A percentile compares a stretch with the other conserved stretches of the same genome.
phyloP scores from a whole-genome alignment of 805 yeast species.

The Hanseniaspora mollemarum region DNA sequence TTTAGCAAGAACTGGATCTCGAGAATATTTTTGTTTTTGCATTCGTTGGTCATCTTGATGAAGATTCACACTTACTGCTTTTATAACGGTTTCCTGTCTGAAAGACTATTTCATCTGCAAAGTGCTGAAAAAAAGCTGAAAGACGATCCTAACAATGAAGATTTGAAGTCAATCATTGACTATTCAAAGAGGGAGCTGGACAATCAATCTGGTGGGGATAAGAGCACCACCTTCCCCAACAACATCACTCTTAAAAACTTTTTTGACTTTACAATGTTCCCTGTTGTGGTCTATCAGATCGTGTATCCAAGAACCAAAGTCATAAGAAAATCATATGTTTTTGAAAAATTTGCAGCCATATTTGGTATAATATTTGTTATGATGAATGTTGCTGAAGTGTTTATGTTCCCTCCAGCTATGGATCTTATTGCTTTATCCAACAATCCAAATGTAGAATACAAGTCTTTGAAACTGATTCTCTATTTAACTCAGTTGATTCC shows the following conservation, averaged over 20 bases:
- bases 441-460: conserved; percentile 34
- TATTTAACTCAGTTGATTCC: conserved; percentile 63
- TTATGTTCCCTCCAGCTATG: conserved; percentile 46
- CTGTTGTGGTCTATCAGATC: conserved; percentile 74
- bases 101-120: conserved; percentile 31
- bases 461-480: conserved; percentile 32
- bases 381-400: conserved; percentile 67
- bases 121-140: conserved; percentile 22
- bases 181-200: conserved; percentile 66
- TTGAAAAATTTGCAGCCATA: conserved; percentile 61
- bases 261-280: conserved; percentile 74
- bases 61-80: conserved; percentile 89
- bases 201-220: conserved; percentile 36
- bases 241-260: conserved; percentile 57
- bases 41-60: conserved; percentile 80
- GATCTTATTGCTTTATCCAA: conserved; percentile 36
- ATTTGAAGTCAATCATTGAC: conserved; percentile 40
- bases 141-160: conserved; percentile 27
- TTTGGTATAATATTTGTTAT: conserved; percentile 78
- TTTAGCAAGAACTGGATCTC: conserved; percentile 74
- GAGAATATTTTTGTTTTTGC: conserved; percentile 70
- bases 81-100: conserved; percentile 84
- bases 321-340: conserved; percentile 59
- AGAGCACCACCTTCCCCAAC: conserved; percentile 45
- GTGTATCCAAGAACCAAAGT: conserved; percentile 65